Evolutionary conservation across 257 asterid species (phyloP), one percentile per base, ranked within the genome.

Genomic region (Capsicum chinense): DNA sequence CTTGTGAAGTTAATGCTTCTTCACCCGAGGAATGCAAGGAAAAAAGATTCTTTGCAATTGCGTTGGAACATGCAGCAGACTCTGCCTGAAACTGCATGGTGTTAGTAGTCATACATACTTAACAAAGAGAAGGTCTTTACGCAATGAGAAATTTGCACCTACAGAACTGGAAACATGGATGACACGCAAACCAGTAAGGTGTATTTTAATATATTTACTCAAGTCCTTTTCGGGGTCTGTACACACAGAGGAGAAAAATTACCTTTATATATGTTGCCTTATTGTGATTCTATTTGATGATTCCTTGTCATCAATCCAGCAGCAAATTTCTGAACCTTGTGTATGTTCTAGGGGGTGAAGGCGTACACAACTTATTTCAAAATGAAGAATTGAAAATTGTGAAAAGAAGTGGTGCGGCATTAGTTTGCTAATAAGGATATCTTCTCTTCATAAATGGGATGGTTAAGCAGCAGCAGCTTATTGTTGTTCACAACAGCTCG

Each of bases 401-500:
- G 80, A 42, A 21, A 68, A 64, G 67, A 57, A 83, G 17, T 80
- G 37, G 44, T 2, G 33, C 5, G 15, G 56, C 39, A 74, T 12
- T 47, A 16, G 64, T 39, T 47, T 52, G 56, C 44, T 74, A 37
- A 67, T 54, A 91, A 95, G 99, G 99, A 95, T 95, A 94, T 94
- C 92, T 92, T 95, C 89, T 92, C 90, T 16, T 92, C 91, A 39
- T 91, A 84, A 69, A 78, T 85, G 88, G 97, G 97, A 91, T 86
- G 91, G 84, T 92, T 88, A 88, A 97, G 96, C 95, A 97, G 78
- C 86, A 94, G 92, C 85, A 97, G 87, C 90, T 91, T 92, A 88
- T 96, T 94, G 93, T 87, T 94, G 92, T 88, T 95, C 84, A 97
- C 94, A 79, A 91, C 83, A 85, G 94, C 94, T 85, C 86, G 93